These are phyloP conservation scores for Nothomitra cinnamomea DNA, from an alignment of 2,329 filamentous ascomycete genomes.

Conservation along the genomic window DNA sequence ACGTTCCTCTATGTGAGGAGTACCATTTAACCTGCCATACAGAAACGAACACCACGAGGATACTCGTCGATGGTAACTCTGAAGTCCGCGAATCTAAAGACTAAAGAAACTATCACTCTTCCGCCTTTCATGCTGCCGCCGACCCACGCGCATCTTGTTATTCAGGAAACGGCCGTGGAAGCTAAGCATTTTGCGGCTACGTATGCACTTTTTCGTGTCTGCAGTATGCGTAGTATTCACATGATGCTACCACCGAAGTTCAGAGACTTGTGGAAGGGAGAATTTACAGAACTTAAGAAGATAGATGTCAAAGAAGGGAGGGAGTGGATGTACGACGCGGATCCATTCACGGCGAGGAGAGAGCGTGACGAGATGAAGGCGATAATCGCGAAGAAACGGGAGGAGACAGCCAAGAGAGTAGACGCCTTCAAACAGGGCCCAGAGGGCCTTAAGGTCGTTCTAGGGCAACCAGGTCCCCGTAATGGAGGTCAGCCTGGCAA, in stretches of 20 bases:
- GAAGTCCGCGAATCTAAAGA: slow-evolving; percentile 59
- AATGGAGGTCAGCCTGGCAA: slow-evolving; percentile 13
- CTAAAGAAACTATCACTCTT: slow-evolving; percentile 54
- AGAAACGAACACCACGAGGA: slow-evolving; percentile 53
- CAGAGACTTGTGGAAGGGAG: slow-evolving; percentile 73
- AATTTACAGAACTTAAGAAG: slow-evolving; percentile 68
- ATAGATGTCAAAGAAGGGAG: slow-evolving; percentile 60
- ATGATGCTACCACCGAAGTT: slow-evolving; percentile 88
- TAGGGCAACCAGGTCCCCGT: slow-evolving; percentile 33
- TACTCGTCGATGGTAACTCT: slow-evolving; percentile 71
- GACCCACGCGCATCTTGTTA: slow-evolving; percentile 57
- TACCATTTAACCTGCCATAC: slow-evolving; percentile 1
- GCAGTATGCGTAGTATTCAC: slow-evolving; percentile 90
- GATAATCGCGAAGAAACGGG: slow-evolving; percentile 61
- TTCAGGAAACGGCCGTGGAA: slow-evolving; percentile 67
- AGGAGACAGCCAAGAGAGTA: slow-evolving; percentile 40
- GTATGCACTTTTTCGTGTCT: slow-evolving; percentile 79
- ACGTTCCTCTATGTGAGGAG: slow-evolving; percentile 15
- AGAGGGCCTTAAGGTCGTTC: slow-evolving; percentile 20
- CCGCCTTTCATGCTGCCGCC: slow-evolving; percentile 70
- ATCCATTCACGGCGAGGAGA: slow-evolving; percentile 69
- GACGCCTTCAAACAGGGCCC: slow-evolving; percentile 39
- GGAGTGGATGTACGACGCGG: slow-evolving; percentile 86
- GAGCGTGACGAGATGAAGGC: slow-evolving; percentile 66
- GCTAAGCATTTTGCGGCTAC: slow-evolving; percentile 86